Evolutionary conservation across 805 yeast genomes (phyloP).

Genomic region (Alloascoidea africana): DNA sequence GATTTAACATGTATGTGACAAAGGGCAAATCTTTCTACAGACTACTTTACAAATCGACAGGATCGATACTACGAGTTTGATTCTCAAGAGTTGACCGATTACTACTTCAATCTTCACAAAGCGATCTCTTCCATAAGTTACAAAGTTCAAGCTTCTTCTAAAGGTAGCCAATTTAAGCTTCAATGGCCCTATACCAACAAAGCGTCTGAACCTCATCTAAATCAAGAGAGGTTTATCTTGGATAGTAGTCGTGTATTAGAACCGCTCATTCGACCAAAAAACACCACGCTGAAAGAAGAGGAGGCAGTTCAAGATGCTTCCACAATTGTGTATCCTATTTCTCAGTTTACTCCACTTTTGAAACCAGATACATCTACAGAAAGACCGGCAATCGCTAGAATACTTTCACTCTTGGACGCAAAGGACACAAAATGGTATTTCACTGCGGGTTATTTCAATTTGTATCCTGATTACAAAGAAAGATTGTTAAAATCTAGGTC

Average conservation of each 20-base stretch:
- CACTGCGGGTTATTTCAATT: slow-evolving; percentile 94
- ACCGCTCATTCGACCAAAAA: slow-evolving; percentile 36
- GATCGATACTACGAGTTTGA: slow-evolving; percentile 77
- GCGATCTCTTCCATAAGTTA: slow-evolving; percentile 62
- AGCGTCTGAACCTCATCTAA: slow-evolving; percentile 51
- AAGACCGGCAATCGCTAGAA: slow-evolving; percentile 46
- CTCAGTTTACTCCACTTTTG: slow-evolving; percentile 80
- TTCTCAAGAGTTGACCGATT: slow-evolving; percentile 42
- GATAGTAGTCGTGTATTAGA: slow-evolving; percentile 27
- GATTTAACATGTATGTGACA: neutral
- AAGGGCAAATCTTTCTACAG: slow-evolving; percentile 70
- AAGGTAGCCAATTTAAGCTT: slow-evolving; percentile 33
- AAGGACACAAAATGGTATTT: slow-evolving; percentile 59
- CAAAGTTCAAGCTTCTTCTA: slow-evolving; percentile 30
- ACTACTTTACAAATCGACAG: slow-evolving; percentile 89
- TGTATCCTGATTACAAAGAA: slow-evolving; percentile 57
- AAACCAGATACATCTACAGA: slow-evolving; percentile 66
- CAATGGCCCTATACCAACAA: slow-evolving; percentile 57
- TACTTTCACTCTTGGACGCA: slow-evolving; percentile 41
- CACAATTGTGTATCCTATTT: slow-evolving; percentile 77
- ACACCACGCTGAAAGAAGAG: slow-evolving; percentile 5
- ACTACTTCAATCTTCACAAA: slow-evolving; percentile 56
- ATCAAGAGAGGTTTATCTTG: slow-evolving; percentile 32
- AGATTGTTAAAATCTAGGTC: slow-evolving; percentile 44
- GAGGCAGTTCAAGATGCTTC: slow-evolving; percentile 14